A percentile compares a stretch with the other conserved stretches of the same genome.
phyloP scores from a whole-genome alignment of 2,329 filamentous ascomycete species.

The Trichothecium sympodiale region DNA sequence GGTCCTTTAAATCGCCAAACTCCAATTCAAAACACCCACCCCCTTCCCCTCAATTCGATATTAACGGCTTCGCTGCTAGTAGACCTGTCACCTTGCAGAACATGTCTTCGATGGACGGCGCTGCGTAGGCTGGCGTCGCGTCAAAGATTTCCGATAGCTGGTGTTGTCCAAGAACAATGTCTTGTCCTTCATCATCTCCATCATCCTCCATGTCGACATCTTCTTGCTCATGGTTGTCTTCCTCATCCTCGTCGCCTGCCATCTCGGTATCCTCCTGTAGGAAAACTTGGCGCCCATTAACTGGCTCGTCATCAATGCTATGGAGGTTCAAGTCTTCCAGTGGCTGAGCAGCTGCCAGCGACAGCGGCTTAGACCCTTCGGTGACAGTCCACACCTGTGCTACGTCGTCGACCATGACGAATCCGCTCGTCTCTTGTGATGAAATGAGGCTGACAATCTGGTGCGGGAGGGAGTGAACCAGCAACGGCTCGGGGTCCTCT shows the following conservation, averaged over 20 bases:
- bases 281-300: constrained; percentile 16
- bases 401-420: constrained; percentile 62
- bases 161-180: constrained; percentile 55
- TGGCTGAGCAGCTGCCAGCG: constrained; percentile 41
- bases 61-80: constrained; percentile 45
- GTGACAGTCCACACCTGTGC: constrained; percentile 58
- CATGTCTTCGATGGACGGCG: constrained; percentile 63
- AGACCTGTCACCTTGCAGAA: constrained; percentile 58
- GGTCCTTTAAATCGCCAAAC: too few relatives aligned
- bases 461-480: constrained; percentile 43
- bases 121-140: constrained; percentile 53
- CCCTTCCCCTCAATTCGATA: constrained; percentile 9
- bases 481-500: constrained; percentile 45
- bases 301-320: constrained; percentile 13
- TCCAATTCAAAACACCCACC: too few relatives aligned
- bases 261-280: constrained; percentile 29
- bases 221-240: constrained; percentile 25
- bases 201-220: constrained; percentile 34
- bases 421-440: constrained; percentile 54
- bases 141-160: constrained; percentile 62
- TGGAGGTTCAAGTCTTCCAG: constrained; percentile 43
- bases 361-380: constrained; percentile 45
- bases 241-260: constrained; percentile 31
- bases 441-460: constrained; percentile 58
- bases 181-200: constrained; percentile 27